Evolutionary conservation across 371 early-diverging fungal species (phyloP).

Genomic region (Mucor saturninus): DNA sequence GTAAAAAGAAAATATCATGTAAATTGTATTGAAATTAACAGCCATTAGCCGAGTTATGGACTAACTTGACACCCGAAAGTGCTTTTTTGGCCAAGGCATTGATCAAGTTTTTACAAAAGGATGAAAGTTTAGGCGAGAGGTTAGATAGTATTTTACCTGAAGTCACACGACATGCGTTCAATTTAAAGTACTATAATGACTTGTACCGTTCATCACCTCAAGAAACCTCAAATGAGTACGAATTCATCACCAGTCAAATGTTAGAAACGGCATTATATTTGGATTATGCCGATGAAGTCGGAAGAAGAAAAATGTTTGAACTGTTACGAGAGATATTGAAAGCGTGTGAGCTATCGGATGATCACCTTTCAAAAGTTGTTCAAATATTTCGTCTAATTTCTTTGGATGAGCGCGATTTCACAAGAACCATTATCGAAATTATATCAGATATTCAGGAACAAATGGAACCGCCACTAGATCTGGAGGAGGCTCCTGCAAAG

Average conservation of each 20-base stretch:
- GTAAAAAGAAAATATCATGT: slow-evolving; percentile 27
- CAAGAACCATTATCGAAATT: slow-evolving; percentile 78
- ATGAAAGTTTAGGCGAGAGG: slow-evolving; percentile 56
- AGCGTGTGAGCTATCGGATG: slow-evolving; percentile 72
- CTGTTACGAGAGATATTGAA: slow-evolving; percentile 77
- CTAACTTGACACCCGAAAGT: slow-evolving; percentile 76
- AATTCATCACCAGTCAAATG: slow-evolving; percentile 79
- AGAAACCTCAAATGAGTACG: slow-evolving; percentile 33
- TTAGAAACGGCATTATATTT: slow-evolving; percentile 75
- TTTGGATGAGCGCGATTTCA: slow-evolving; percentile 85
- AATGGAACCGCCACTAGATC: neutral
- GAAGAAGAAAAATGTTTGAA: slow-evolving; percentile 79
- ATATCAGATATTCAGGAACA: slow-evolving; percentile 58
- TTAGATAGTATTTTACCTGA: slow-evolving; percentile 78
- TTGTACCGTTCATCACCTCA: slow-evolving; percentile 36
- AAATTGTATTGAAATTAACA: no score
- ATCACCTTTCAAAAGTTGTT: slow-evolving; percentile 71
- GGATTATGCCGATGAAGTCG: slow-evolving; percentile 89
- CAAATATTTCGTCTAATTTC: slow-evolving; percentile 77
- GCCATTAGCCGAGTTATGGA: slow-evolving; percentile 71
- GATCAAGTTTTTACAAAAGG: slow-evolving; percentile 57
- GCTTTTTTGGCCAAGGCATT: slow-evolving; percentile 75
- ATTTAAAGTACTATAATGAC: slow-evolving; percentile 69
- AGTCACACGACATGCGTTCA: slow-evolving; percentile 71
- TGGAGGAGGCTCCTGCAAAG: slow-evolving; percentile 22